Percentiles rank a stretch among this genome's conserved stretches.
These are phyloP conservation scores for Mycena olivaceomarginata DNA, from an alignment of 768 basidiomycete species.

Conservation along the genomic window DNA sequence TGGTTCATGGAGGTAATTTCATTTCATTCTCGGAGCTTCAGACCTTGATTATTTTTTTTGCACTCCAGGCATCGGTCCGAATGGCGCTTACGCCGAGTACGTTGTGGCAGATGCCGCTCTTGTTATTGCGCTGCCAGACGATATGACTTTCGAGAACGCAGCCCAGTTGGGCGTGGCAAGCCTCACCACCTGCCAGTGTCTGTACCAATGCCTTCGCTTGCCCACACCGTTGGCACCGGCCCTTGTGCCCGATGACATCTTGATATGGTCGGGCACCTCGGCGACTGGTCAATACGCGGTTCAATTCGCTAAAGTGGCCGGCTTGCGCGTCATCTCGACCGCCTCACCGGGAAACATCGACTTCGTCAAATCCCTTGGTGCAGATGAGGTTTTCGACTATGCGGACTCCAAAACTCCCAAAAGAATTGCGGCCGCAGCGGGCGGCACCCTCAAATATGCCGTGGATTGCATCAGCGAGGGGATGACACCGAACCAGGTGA, in stretches of 20 bases:
- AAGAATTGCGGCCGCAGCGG: constrained; percentile 52
- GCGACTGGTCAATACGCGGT: constrained; percentile 60
- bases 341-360: constrained; percentile 62
- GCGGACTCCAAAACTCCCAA: constrained; percentile 51
- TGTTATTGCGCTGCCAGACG: not conserved
- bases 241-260: constrained; percentile 38
- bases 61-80: not conserved
- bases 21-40: not conserved
- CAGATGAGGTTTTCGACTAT: constrained; percentile 59
- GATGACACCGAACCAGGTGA: constrained; percentile 49
- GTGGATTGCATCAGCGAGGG: constrained; percentile 54
- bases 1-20: not conserved
- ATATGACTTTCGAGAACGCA: not conserved
- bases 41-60: not conserved
- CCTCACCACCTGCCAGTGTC: constrained; percentile 22
- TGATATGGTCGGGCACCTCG: not conserved
- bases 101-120: not conserved
- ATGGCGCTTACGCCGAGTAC: constrained; percentile 10
- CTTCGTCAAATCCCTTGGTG: constrained; percentile 48
- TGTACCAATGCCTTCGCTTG: constrained; percentile 44
- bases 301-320: constrained; percentile 63
- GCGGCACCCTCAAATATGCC: constrained; percentile 47
- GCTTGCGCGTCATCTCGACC: constrained; percentile 66
- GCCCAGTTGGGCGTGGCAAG: constrained; percentile 18
- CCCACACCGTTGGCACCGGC: constrained; percentile 40